These are phyloP conservation scores for Bromus sterilis DNA, from an alignment of 176 grass and related monocot species.

Conservation along the genomic window DNA sequence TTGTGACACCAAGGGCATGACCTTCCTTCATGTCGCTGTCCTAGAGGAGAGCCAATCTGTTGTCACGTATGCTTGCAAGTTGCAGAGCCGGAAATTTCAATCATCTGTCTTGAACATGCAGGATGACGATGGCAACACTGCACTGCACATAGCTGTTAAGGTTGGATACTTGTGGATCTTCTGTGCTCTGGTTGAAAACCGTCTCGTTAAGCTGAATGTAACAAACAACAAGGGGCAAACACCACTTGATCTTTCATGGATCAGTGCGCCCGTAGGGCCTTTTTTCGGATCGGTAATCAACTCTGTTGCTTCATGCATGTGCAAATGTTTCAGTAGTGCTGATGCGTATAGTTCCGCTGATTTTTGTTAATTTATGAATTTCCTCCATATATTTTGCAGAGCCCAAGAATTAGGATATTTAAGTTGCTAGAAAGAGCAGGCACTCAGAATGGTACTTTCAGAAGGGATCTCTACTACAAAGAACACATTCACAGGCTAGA, in stretches of 20 bases:
- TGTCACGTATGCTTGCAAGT: not conserved
- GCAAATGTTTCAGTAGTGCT: not conserved
- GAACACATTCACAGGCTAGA: not conserved
- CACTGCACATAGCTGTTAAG: not conserved
- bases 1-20: not conserved
- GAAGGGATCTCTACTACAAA: not conserved
- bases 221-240: not conserved
- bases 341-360: not conserved
- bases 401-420: not conserved
- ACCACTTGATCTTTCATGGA: not conserved
- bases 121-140: slow-evolving; percentile 26
- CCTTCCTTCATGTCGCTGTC: slow-evolving; percentile 40
- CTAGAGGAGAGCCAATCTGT: not conserved
- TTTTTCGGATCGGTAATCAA: not conserved
- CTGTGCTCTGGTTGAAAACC: not conserved
- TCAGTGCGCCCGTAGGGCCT: not conserved
- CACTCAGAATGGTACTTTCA: not conserved
- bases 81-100: not conserved
- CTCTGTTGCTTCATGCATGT: not conserved
- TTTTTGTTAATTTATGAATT: not conserved
- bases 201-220: not conserved
- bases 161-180: not conserved
- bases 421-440: not conserved
- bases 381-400: not conserved
- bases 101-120: not conserved